Conservation (phyloP, 768 basidiomycete genomes). For the Hypholoma sublateritium region DNA sequence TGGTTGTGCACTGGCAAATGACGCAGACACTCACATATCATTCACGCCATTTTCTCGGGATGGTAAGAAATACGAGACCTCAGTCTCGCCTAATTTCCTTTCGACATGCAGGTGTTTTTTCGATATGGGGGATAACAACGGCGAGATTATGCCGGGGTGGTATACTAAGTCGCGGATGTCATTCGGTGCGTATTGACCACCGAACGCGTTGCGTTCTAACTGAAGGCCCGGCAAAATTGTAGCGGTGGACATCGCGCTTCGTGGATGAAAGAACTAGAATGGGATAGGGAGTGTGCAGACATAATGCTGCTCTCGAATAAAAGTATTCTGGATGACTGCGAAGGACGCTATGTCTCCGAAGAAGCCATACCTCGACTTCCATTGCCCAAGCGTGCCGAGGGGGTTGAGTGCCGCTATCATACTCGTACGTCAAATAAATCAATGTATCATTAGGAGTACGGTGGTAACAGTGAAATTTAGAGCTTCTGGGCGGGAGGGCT, state of each 20-base stretch:
- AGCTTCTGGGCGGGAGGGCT: too few relatives aligned
- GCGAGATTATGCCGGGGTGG: background rate
- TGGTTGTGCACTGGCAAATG: background rate
- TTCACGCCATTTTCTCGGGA: constrained; percentile 81
- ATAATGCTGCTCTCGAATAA: too few relatives aligned
- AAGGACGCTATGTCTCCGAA: too few relatives aligned
- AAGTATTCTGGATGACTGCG: too few relatives aligned
- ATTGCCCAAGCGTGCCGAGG: too few relatives aligned
- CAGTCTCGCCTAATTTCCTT: constrained; percentile 70
- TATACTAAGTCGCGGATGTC: background rate
- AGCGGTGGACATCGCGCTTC: background rate
- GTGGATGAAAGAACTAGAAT: too few relatives aligned
- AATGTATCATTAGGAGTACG: too few relatives aligned
- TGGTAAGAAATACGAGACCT: constrained; percentile 78
- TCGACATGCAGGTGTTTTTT: constrained; percentile 28
- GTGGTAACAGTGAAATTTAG: too few relatives aligned
- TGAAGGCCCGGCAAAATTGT: background rate
- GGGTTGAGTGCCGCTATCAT: too few relatives aligned
- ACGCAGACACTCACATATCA: constrained; percentile 63
- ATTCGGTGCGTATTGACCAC: background rate
- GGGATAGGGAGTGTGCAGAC: too few relatives aligned
- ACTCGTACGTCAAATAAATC: too few relatives aligned
- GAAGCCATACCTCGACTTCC: too few relatives aligned
- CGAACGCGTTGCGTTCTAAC: background rate
- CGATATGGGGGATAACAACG: background rate